Conservation (phyloP, 2,329 filamentous ascomycete species). For the Cytospora paraplurivora region DNA sequence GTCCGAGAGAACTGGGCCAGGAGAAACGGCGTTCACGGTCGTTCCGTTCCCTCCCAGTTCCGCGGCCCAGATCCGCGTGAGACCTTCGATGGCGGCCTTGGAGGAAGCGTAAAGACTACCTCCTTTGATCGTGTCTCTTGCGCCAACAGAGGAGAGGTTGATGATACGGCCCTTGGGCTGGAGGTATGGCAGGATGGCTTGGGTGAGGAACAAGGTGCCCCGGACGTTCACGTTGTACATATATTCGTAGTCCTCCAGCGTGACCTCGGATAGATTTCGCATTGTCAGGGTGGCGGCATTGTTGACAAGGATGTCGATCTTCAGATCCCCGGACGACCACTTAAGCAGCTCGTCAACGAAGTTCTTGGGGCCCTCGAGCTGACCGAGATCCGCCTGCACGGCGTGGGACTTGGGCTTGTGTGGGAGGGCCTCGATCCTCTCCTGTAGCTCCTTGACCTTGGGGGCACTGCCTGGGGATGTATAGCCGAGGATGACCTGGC, state of each 20-base stretch:
- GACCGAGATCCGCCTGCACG: slow-evolving; percentile 33
- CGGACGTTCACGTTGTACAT: slow-evolving; percentile 61
- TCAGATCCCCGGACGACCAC: slow-evolving; percentile 26
- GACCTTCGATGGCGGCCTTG: slow-evolving; percentile 62
- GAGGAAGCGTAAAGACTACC: slow-evolving; percentile 56
- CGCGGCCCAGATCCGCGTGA: slow-evolving; percentile 60
- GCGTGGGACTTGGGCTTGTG: slow-evolving; percentile 31
- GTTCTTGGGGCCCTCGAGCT: slow-evolving; percentile 28
- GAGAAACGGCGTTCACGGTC: slow-evolving; percentile 63
- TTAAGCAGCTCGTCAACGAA: slow-evolving; percentile 32
- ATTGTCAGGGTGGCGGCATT: slow-evolving; percentile 41
- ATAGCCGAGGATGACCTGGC: slow-evolving; percentile 57
- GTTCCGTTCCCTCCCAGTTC: slow-evolving; percentile 59
- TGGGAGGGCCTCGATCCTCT: slow-evolving; percentile 58
- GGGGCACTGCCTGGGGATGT: slow-evolving; percentile 64
- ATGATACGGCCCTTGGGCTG: slow-evolving; percentile 52
- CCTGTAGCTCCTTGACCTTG: slow-evolving; percentile 60
- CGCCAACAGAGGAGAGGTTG: slow-evolving; percentile 60
- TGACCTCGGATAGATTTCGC: slow-evolving; percentile 44
- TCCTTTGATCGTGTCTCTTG: slow-evolving; percentile 46
- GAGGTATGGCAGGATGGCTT: slow-evolving; percentile 55
- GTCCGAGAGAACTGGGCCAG: slow-evolving; percentile 60
- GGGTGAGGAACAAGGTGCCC: slow-evolving; percentile 56
- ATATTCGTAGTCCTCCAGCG: slow-evolving; percentile 51
- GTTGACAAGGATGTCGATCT: slow-evolving; percentile 41